Percentiles rank a stretch among this genome's conserved stretches.
These are phyloP conservation scores for Tulasnella sp. DNA, from an alignment of 768 basidiomycete species.

Conservation along the genomic window DNA sequence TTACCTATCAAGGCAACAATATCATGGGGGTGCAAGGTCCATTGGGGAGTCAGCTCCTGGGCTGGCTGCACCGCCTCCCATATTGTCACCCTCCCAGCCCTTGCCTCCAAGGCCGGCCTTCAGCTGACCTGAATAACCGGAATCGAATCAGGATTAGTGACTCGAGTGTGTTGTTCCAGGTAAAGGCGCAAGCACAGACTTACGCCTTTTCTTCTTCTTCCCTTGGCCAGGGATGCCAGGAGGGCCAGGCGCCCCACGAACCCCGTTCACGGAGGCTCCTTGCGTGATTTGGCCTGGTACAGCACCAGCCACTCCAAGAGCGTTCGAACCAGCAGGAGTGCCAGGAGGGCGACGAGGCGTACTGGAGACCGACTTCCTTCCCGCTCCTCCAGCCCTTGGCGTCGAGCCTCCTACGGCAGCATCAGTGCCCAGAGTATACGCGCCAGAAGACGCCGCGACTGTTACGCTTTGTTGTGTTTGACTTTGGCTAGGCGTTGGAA, in stretches of 20 bases:
- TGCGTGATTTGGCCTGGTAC: background rate
- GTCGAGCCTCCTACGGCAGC: background rate
- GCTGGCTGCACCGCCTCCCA: too few species aligned
- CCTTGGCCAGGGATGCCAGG: constrained; percentile 9
- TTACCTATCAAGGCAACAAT: too few species aligned
- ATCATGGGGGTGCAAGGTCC: too few species aligned
- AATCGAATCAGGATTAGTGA: too few species aligned
- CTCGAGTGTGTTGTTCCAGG: too few species aligned
- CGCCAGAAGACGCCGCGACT: background rate
- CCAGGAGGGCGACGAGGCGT: background rate
- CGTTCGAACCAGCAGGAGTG: background rate
- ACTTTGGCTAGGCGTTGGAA: background rate
- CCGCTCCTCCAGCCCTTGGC: background rate
- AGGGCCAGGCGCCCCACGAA: background rate
- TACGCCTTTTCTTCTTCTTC: constrained; percentile 15
- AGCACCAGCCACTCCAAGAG: background rate
- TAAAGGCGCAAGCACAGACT: background rate
- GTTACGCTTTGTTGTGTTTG: constrained; percentile 1
- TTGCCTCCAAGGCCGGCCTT: too few species aligned
- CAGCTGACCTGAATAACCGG: too few species aligned
- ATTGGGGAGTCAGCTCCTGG: too few species aligned
- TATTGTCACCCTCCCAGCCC: too few species aligned
- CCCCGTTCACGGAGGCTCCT: background rate
- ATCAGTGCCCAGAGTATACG: constrained; percentile 4
- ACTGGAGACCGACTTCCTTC: background rate